phyloP scores from a whole-genome alignment of 148 eudicot species.

The Rhododendron vialii region DNA sequence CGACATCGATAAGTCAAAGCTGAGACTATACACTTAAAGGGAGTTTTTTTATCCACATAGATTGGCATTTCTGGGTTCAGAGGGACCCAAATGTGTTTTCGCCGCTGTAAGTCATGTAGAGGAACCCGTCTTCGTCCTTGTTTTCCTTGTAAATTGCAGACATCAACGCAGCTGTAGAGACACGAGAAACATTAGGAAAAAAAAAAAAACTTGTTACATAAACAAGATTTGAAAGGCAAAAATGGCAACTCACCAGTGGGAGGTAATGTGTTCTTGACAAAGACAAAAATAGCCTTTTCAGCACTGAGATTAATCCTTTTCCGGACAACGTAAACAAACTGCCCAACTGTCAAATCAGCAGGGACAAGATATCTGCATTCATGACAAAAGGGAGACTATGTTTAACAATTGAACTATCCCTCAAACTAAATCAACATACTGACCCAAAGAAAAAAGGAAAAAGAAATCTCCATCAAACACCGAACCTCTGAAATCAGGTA shows the following conservation, averaged over 20 bases:
- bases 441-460: background rate
- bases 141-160: slow-evolving; percentile 42
- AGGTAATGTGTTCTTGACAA: slow-evolving; percentile 11
- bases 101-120: slow-evolving; percentile 55
- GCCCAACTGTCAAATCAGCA: slow-evolving; percentile 9
- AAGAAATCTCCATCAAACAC: background rate
- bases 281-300: slow-evolving; percentile 15
- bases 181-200: background rate
- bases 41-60: background rate
- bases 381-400: background rate
- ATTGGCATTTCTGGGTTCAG: background rate
- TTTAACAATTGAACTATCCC: background rate
- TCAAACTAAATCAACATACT: background rate
- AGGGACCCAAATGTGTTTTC: slow-evolving; percentile 50
- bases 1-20: background rate
- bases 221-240: background rate
- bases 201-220: background rate
- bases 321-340: slow-evolving; percentile 14
- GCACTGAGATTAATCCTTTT: slow-evolving; percentile 11
- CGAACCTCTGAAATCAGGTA: background rate
- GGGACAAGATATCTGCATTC: slow-evolving; percentile 17
- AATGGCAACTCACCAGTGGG: slow-evolving; percentile 8
- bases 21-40: slow-evolving; percentile 12
- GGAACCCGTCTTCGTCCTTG: slow-evolving; percentile 67
- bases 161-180: slow-evolving; percentile 6